A percentile compares a stretch with the other conserved stretches of the same genome.
Conservation (phyloP, 352 stramenopile species). For the Phytopythium montanum region DNA sequence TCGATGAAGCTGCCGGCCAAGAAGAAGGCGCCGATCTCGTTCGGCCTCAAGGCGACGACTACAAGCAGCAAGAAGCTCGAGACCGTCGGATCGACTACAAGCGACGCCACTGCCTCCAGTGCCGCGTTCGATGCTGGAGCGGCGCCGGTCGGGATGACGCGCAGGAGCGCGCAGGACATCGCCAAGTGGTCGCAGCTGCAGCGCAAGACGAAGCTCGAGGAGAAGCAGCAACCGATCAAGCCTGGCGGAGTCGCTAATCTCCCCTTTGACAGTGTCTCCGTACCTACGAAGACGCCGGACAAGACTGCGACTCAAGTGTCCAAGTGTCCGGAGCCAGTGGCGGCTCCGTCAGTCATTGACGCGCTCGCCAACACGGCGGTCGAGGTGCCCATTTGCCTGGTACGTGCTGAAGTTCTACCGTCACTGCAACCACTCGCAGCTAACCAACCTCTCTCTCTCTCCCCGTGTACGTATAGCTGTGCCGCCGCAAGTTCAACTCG, state of each 20-base stretch:
- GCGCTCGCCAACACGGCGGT: slow-evolving; percentile 36
- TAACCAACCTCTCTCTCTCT: slow-evolving; percentile 1
- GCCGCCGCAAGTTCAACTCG: slow-evolving; percentile 75
- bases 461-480: slow-evolving; percentile 39
- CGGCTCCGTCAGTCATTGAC: slow-evolving; percentile 25
- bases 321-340: neutral
- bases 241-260: neutral
- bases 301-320: neutral
- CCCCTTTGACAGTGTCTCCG: neutral
- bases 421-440: neutral
- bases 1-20: slow-evolving; percentile 53
- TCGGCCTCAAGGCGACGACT: slow-evolving; percentile 43
- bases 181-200: slow-evolving; percentile 81
- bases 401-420: slow-evolving; percentile 26
- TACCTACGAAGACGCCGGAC: neutral
- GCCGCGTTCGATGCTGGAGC: slow-evolving; percentile 8
- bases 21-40: slow-evolving; percentile 59
- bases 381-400: slow-evolving; percentile 77
- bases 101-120: neutral
- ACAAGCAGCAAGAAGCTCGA: slow-evolving; percentile 6
- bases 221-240: slow-evolving; percentile 6
- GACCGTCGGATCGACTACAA: slow-evolving; percentile 3
- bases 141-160: slow-evolving; percentile 37
- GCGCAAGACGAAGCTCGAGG: slow-evolving; percentile 17
- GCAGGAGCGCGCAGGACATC: slow-evolving; percentile 76